These are phyloP conservation scores for Halteria grandinella DNA, from an alignment of 73 alveolate genomes.

Conservation along the genomic window DNA sequence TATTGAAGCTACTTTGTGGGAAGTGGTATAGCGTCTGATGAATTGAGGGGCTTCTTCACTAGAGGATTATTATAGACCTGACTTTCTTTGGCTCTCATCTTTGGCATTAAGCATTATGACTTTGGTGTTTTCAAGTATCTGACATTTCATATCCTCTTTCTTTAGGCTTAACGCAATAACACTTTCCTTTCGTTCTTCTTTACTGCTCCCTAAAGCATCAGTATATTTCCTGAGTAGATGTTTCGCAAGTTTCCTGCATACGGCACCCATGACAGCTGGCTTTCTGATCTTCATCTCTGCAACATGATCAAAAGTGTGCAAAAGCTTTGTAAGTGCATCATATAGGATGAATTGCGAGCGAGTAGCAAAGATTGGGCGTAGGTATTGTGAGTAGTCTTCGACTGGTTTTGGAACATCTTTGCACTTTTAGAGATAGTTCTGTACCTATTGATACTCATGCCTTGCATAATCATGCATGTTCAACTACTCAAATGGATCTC, in stretches of 20 bases:
- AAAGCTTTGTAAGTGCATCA: slow-evolving; percentile 6
- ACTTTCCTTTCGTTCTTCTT: background rate
- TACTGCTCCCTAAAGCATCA: no score
- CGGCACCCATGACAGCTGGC: background rate
- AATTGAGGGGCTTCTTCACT: background rate
- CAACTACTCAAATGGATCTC: slow-evolving; percentile 35
- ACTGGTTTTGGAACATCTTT: background rate
- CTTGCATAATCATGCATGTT: slow-evolving; percentile 60
- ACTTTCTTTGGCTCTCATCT: background rate
- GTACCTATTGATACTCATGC: slow-evolving; percentile 24
- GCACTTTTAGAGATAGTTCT: slow-evolving; percentile 14
- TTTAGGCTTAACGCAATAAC: background rate
- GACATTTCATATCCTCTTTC: slow-evolving; percentile 25
- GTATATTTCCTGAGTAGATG: background rate
- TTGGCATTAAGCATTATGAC: background rate
- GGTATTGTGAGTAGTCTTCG: background rate
- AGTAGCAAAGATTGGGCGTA: slow-evolving; percentile 2
- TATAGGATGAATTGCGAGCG: background rate
- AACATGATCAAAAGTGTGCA: background rate
- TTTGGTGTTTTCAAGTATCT: slow-evolving; percentile 1
- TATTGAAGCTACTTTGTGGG: background rate
- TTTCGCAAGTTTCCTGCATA: slow-evolving; percentile 13
- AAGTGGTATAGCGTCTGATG: background rate
- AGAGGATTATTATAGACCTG: background rate
- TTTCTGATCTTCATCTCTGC: slow-evolving; percentile 13